A percentile compares a stretch with the other conserved stretches of the same genome.
These are phyloP conservation scores for Mycena amicta DNA, from an alignment of 768 basidiomycete species.

Conservation along the genomic window DNA sequence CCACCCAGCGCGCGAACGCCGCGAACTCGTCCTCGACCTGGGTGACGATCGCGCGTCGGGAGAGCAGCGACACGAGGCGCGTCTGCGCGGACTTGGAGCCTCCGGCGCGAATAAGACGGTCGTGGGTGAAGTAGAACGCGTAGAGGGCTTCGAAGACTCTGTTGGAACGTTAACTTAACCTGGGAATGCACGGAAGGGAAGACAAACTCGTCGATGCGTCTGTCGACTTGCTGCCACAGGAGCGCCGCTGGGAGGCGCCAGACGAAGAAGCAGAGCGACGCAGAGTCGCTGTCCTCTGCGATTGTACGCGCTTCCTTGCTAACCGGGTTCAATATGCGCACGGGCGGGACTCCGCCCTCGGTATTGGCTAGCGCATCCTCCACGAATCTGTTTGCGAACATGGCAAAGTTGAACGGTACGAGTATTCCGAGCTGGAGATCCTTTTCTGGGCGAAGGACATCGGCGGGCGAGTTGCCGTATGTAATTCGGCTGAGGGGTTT, in stretches of 20 bases:
- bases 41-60: constrained; percentile 2
- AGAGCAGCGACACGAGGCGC: constrained; percentile 4
- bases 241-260: neutral
- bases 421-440: neutral
- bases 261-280: neutral
- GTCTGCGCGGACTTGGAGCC: neutral
- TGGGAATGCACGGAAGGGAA: neutral
- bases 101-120: neutral
- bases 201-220: constrained; percentile 9
- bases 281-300: neutral
- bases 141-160: constrained; percentile 5
- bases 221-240: constrained; percentile 8
- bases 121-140: constrained; percentile 2
- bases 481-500: neutral
- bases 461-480: neutral
- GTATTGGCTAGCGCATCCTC: neutral
- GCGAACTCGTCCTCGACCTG: constrained; percentile 10
- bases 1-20: constrained; percentile 13
- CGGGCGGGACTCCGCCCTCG: neutral
- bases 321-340: neutral
- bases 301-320: neutral
- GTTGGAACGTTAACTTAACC: neutral
- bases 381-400: constrained; percentile 1
- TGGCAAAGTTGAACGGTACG: neutral
- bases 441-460: neutral